Base-by-base conservation (phyloP, 2,329 filamentous ascomycete species). In the Colletotrichum truncatum region DNA sequence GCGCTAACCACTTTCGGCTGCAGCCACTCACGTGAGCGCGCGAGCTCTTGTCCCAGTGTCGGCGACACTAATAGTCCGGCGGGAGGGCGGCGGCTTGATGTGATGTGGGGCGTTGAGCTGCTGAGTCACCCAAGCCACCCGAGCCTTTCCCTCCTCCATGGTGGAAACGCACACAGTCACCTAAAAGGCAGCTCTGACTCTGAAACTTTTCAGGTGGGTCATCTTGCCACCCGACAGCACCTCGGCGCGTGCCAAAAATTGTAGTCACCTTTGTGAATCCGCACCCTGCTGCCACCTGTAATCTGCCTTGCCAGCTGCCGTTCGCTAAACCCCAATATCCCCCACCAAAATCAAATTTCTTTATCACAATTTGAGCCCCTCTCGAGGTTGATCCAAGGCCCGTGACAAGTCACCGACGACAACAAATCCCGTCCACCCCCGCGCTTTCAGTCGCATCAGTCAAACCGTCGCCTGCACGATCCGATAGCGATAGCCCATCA, bases 401-500 rank as follows among this genome's bases (percentile, higher is more conserved):
- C 55, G 61, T 64, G 62, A 65, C 62, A 54, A 64, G 57, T 62
- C 58, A 59, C n/a, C 57, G 62, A 67, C 64, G 61, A 65, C 55
- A 64, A 60, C 43, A 54, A 54, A 51, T 54, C 30, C 54, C 54
- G 61, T 64, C 61, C 53, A 64, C 61, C 64, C 55, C 61, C 49
- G 62, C 57, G 62, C 57, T 55, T 65, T 16, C 16, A 64, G 62
- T 65, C 62, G 62, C 57, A 65, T 51, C 49, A 62, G 32, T 7
- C 57, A 62, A 61, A 34, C 41, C 57, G 51, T 61, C 57, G 49
- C 36, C 41, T 49, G 34, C 11, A 62, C 57, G 57, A 65, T 55
- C 43, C 57, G 57, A 66, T 46, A 64, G 52, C 64, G 59, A 63
- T 66, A 54, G 59, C 21, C 79, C 83, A 92, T 77, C 68, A 96